phyloP scores from a whole-genome alignment of 208 protist species.

The Porcisia hertigi region DNA sequence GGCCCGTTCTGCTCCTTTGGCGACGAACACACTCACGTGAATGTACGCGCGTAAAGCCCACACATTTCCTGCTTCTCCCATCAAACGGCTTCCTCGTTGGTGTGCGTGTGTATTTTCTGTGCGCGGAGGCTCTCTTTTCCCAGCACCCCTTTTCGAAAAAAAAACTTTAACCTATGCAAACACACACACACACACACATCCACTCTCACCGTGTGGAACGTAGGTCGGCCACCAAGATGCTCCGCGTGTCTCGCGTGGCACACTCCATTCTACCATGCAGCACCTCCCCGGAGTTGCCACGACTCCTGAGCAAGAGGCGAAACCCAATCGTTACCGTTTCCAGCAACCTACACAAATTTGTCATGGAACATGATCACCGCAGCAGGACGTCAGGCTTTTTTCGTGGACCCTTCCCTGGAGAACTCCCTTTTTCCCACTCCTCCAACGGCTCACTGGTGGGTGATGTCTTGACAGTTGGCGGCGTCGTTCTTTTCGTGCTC shows the following conservation, averaged over 20 bases:
- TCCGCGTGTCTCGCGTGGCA: slow-evolving; percentile 14
- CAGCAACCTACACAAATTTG: slow-evolving; percentile 40
- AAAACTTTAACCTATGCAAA: background rate
- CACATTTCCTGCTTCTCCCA: too few species aligned
- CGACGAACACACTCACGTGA: background rate
- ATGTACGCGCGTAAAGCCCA: too few species aligned
- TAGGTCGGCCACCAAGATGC: slow-evolving; percentile 12
- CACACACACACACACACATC: background rate
- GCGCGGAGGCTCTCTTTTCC: too few species aligned
- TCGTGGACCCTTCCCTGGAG: background rate
- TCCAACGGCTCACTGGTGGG: slow-evolving; percentile 55
- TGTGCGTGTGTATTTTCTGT: too few species aligned
- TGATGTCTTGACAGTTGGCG: slow-evolving; percentile 24
- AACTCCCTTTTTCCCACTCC: slow-evolving; percentile 10
- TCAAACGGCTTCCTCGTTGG: too few species aligned
- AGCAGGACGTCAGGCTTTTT: background rate
- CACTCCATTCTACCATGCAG: slow-evolving; percentile 23
- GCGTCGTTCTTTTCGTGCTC: slow-evolving; percentile 39
- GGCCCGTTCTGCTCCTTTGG: background rate
- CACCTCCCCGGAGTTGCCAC: slow-evolving; percentile 25
- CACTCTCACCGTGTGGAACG: background rate
- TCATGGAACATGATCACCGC: slow-evolving; percentile 60
- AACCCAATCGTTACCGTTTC: background rate
- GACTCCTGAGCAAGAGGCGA: slow-evolving; percentile 14
- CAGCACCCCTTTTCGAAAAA: background rate